These are phyloP conservation scores for Starmerella khaoyaiensis DNA, from an alignment of 805 yeast species.

Conservation along the genomic window DNA sequence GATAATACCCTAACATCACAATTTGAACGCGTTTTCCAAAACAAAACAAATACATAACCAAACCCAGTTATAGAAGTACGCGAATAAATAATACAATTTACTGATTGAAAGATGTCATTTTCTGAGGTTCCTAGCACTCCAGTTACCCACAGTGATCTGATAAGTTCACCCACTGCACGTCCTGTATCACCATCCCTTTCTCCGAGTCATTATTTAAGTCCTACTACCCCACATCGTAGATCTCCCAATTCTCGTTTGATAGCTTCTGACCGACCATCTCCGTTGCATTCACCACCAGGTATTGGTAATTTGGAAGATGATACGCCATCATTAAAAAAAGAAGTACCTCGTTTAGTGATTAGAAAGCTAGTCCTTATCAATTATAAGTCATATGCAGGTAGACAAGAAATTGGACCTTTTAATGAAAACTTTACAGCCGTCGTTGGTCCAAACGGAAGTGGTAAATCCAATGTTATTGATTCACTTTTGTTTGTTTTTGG, in stretches of 20 bases:
- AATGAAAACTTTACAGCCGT: conserved; percentile 88
- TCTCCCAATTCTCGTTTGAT: not conserved
- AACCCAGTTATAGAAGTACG: not conserved
- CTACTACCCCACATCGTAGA: not conserved
- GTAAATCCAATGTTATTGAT: conserved; percentile 94
- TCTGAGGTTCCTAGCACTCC: not conserved
- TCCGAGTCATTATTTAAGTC: not conserved
- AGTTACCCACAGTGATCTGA: not conserved
- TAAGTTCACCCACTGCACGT: not conserved
- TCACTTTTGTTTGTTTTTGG: conserved; percentile 95
- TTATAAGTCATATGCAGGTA: conserved; percentile 92
- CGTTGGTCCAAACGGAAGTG: conserved; percentile 97
- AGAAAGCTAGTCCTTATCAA: conserved; percentile 59
- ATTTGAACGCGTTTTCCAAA: too few species aligned
- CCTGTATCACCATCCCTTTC: conserved; percentile 2
- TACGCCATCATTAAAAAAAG: not conserved
- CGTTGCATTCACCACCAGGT: conserved; percentile 2
- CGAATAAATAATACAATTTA: not conserved
- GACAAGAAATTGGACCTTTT: conserved; percentile 88
- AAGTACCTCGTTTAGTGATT: conserved; percentile 49
- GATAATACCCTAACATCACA: too few species aligned
- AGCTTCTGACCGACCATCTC: conserved; percentile 1
- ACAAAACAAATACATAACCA: not conserved
- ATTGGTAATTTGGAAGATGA: not conserved
- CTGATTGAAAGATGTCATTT: not conserved